Base-by-base conservation (phyloP, 1,284 basidiomycete genomes). In the Rhizopogon parksii region DNA sequence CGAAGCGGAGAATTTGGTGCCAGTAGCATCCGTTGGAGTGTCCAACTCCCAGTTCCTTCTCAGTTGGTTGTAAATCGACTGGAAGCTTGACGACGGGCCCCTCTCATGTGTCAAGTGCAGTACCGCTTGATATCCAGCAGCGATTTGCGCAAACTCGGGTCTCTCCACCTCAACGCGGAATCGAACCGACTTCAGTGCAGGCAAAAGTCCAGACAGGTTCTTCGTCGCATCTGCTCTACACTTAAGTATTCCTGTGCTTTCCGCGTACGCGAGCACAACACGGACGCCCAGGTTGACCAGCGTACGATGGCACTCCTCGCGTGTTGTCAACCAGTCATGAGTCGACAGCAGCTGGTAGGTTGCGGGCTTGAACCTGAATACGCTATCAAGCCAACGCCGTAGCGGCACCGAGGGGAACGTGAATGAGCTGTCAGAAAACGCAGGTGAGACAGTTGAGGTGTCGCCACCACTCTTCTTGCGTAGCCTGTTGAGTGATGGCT, bases 321-420 rank as follows among this genome's bases (percentile, higher is more conserved):
- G 73, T 5, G 91, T 88, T 24, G 76, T 78, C 47, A 80, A 74
- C n/a, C 79, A 73, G 56, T 89, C 83, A 53, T 84, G 75, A 8
- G 75, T 71, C 2, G 90, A 92, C 40, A 81, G 68, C 2, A 92
- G 69, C 38, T 71, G 72, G 66, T 83, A 84, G 12, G 74, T 77
- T 14, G 80, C 73, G 0, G 89, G 83, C 62, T 86, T 91, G 74
- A 91, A 86, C 63, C 83, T 88, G 79, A 97, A 95, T 42, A 96
- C 78, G 56, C 86, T 88, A 48, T 83, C 82, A 58, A 98, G 83
- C 95, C 95, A 97, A 52, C 81, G 83, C 45, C 87, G 81, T 66
- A 86, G 88, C 6, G 79, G 80, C 3, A 75, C 71, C 11, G 75
- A 62, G 15, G 68, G 63, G 19, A 71, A 66, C 1, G 69, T 69